phyloP scores from a whole-genome alignment of 2,329 filamentous ascomycete species.

The Verticillium dahliae region DNA sequence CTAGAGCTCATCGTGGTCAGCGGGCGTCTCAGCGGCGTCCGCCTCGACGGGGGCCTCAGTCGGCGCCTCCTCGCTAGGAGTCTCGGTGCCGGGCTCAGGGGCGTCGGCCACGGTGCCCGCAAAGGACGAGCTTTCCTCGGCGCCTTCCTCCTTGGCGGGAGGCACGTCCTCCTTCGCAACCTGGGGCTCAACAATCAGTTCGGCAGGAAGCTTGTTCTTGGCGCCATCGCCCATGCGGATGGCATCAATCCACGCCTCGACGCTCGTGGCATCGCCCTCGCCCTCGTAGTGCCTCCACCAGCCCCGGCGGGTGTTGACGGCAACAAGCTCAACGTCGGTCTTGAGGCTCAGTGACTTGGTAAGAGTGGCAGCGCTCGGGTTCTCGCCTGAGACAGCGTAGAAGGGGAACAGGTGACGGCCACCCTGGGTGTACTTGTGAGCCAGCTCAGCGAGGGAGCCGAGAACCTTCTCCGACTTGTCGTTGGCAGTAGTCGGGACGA shows the following conservation, averaged over 20 bases:
- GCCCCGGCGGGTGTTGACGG: slow-evolving; percentile 73
- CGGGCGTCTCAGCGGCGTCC: slow-evolving; percentile 12
- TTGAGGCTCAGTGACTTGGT: slow-evolving; percentile 57
- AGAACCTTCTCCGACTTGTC: slow-evolving; percentile 51
- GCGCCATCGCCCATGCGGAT: slow-evolving; percentile 82
- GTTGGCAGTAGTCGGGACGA: slow-evolving; percentile 50
- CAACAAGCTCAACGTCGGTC: slow-evolving; percentile 63
- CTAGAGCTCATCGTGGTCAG: slow-evolving; percentile 44
- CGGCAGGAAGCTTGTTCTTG: slow-evolving; percentile 68
- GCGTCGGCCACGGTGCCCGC: slow-evolving; percentile 10
- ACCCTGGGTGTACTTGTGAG: slow-evolving; percentile 64
- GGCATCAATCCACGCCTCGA: slow-evolving; percentile 86
- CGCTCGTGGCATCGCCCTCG: slow-evolving; percentile 49
- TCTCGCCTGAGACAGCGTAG: slow-evolving; percentile 55
- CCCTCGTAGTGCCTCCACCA: slow-evolving; percentile 78
- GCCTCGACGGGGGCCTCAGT: slow-evolving; percentile 17
- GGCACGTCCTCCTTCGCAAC: slow-evolving; percentile 29
- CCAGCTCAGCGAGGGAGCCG: slow-evolving; percentile 62
- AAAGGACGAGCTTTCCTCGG: slow-evolving; percentile 13
- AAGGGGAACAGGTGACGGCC: slow-evolving; percentile 74
- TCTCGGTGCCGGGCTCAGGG: slow-evolving; percentile 19
- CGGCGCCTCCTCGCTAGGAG: slow-evolving; percentile 20
- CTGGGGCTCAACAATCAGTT: slow-evolving; percentile 40
- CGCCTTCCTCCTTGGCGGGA: slow-evolving; percentile 6
- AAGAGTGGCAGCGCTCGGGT: slow-evolving; percentile 29